Percentiles rank a stretch among this genome's conserved stretches.
phyloP scores from a whole-genome alignment of 2,329 filamentous ascomycete genomes.

The Diaporthe sp. region DNA sequence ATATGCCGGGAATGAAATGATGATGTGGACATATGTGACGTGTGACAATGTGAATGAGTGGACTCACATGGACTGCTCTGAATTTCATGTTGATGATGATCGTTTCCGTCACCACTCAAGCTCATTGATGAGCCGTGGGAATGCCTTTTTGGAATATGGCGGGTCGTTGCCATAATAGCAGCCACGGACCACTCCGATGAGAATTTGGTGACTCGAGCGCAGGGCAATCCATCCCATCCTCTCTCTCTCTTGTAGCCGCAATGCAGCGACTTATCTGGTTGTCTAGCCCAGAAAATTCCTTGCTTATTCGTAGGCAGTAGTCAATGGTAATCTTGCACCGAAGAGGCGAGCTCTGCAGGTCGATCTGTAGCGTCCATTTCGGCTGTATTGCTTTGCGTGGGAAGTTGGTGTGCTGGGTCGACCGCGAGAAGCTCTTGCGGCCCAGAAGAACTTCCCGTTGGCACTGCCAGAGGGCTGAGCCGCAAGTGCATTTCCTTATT shows the following conservation, averaged over 20 bases:
- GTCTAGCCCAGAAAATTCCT: too few relatives aligned
- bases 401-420: neutral
- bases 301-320: neutral
- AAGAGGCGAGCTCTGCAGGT: neutral
- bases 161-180: rapidly evolving
- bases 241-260: neutral
- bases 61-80: neutral
- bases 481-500: neutral
- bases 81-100: neutral
- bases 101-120: neutral
- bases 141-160: neutral
- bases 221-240: neutral
- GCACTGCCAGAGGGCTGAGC: too few relatives aligned
- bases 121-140: neutral
- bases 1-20: neutral
- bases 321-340: neutral
- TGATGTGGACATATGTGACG: neutral
- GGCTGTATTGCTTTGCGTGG: neutral
- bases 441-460: neutral
- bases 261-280: too few relatives aligned
- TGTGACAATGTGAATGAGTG: neutral
- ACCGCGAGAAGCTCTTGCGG: too few relatives aligned
- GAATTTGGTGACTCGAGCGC: neutral
- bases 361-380: neutral
- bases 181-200: neutral